Base-by-base conservation (phyloP, 768 basidiomycete species). In the Hygrocybe coccinea region DNA sequence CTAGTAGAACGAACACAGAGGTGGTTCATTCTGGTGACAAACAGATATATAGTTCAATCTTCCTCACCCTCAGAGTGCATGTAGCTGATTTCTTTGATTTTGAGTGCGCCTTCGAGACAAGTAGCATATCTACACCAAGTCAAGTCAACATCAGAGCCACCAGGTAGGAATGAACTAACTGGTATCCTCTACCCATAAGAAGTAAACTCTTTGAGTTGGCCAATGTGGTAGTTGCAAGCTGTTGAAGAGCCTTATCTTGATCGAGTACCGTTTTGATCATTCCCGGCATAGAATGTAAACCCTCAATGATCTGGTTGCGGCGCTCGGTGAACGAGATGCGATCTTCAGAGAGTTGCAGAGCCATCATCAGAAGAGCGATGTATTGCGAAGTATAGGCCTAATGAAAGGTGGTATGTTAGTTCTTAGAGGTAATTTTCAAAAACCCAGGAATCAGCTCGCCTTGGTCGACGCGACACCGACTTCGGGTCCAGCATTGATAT, bases 381-480 rank as follows among this genome's bases (percentile, higher is more conserved):
- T 97, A 98, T 76, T 99, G 97, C 39, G 95, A 97, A 7, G 97
- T 98, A 73, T 97, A 98, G 2, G 95, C 95, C 89, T 91, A 58
- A 10, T 39, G 47, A 56, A 50, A 19, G 45, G n/a, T 11, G 36
- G 50, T 33, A 19, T 9, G 46, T 24, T 38, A 41, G 10, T 49
- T 67, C 4, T 61, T 49, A 49, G 15, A n/a, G 10, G 9, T 5
- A 24, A 6, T 0, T 3, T 15, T 38, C 39, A 14, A 25, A 34
- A 25, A 44, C 21, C n/a, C n/a, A 21, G 12, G 19, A 46, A 43
- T 50, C 46, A 6, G 66, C 74, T 52, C 43, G 86, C 88, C 84
- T 99, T 99, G 57, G 97, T 98, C 15, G 94, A 97, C 5, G 97
- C 97, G 56, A 99, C 97, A 80, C 97, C 95, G 61, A 99, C 94